Evolutionary conservation across 163 green algal species (phyloP).

Genomic region (Volvox carteri): DNA sequence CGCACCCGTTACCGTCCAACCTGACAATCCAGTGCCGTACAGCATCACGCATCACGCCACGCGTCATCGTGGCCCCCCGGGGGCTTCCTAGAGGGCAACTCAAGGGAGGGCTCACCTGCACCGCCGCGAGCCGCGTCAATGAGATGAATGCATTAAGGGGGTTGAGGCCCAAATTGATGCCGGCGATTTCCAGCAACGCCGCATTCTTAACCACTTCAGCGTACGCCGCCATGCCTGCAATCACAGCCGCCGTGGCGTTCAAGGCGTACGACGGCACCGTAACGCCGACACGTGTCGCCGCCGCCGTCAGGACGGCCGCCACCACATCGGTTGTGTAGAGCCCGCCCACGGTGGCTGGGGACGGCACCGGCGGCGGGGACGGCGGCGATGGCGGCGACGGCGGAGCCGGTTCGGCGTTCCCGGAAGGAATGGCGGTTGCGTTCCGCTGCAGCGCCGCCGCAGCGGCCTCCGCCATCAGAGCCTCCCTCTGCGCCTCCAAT

Average conservation of each 20-base stretch:
- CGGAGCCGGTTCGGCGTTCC: not conserved
- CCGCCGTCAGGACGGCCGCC: not conserved
- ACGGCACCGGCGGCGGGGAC: not conserved
- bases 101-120: slow-evolving; percentile 32
- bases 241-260: slow-evolving; percentile 33
- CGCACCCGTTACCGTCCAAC: too few species aligned
- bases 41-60: too few species aligned
- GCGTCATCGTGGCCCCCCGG: too few species aligned
- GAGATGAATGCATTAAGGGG: slow-evolving; percentile 21
- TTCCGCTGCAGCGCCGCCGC: not conserved
- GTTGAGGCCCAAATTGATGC: slow-evolving; percentile 19
- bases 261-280: not conserved
- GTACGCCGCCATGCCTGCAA: slow-evolving; percentile 8
- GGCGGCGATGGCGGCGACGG: not conserved
- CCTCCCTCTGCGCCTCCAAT: not conserved
- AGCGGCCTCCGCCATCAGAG: not conserved
- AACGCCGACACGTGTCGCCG: not conserved
- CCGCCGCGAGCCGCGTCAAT: slow-evolving; percentile 24
- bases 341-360: too few species aligned
- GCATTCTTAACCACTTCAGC: slow-evolving; percentile 13
- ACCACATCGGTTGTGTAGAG: not conserved
- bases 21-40: too few species aligned
- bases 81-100: too few species aligned
- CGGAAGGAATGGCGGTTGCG: not conserved
- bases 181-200: slow-evolving; percentile 19